Evolutionary conservation across 768 basidiomycete genomes (phyloP).

Genomic region (Naganishia antarctica): DNA sequence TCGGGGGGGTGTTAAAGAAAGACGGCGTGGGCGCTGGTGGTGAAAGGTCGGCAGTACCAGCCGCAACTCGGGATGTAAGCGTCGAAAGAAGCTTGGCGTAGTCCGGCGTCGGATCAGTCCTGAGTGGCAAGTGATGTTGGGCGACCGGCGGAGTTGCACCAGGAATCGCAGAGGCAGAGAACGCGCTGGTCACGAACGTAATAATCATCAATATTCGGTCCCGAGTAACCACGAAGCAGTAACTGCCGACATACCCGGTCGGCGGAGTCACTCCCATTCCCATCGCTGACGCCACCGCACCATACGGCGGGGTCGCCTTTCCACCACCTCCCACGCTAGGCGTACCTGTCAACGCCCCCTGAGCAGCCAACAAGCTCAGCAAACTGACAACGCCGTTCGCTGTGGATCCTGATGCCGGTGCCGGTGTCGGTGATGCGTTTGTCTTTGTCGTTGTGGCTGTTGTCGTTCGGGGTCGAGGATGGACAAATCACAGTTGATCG

Average conservation of each 20-base stretch:
- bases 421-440: not conserved
- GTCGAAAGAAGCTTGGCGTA: not conserved
- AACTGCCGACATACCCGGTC: not conserved
- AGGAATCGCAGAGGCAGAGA: not conserved
- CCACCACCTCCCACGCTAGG: not conserved
- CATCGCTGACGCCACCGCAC: too few relatives aligned
- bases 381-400: constrained; percentile 2
- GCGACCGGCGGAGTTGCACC: not conserved
- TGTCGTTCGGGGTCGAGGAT: too few relatives aligned
- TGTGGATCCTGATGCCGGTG: not conserved
- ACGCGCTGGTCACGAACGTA: too few relatives aligned
- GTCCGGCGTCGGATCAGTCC: not conserved
- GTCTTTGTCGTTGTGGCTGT: too few relatives aligned
- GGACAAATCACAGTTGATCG: too few relatives aligned
- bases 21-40: too few relatives aligned
- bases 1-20: too few relatives aligned
- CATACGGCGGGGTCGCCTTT: not conserved
- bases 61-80: not conserved
- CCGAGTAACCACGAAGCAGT: too few relatives aligned
- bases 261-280: not conserved
- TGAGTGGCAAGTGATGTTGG: not conserved
- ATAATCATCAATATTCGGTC: too few relatives aligned
- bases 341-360: not conserved
- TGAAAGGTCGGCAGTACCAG: too few relatives aligned
- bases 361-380: constrained; percentile 13